Base-by-base conservation (phyloP, 345 rosid species). In the Tarenaya hassleriana region DNA sequence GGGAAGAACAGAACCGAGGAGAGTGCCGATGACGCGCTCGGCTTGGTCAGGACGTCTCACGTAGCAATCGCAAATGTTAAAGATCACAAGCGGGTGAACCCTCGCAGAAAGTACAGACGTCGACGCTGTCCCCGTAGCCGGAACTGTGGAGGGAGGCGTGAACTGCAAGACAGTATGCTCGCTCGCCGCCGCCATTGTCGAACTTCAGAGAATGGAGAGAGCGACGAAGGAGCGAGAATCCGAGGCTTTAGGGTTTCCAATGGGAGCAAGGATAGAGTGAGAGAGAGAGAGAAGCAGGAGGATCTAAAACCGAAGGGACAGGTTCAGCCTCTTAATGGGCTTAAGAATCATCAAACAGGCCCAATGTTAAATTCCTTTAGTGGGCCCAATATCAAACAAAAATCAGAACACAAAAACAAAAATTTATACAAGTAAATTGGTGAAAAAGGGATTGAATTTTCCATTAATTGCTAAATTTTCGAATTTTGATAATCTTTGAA, bases 1-100 rank as follows among this genome's bases (percentile, higher is more conserved):
- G 0, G 92, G 75, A 29, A 86, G 62, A 47, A 85, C 64, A 45
- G 97, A 88, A 21, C 99, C 97, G 34, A 88, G 94, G 8, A 92
- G 97, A 34, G 99, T 88, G 38, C 99, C 99, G 16, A 92, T 88
- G 13, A 94, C 95, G 52, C 97, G 84, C 46, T 85, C 94, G 7
- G 99, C 91, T 18, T 83, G 84, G 71, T 88, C 95, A 7, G 94
- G 94, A 8, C 99, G 91, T 58, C 97, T 57, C 14, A 94, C 99
- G 61, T 76, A 94, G 78, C 94, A 83, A 52, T 94, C 97, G 67
- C 95, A 85, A 47, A 88, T 77, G 77, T 85, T 94, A 66, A 94
- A 94, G 27, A 94, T 69, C 16, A 94, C 99, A 48, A 94, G 71
- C 3, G 99, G 99, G 24, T 88, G 86, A 7, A 94, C 81, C 68